phyloP scores from a whole-genome alignment of 2,329 filamentous ascomycete species.

The Colletotrichum caudatum region DNA sequence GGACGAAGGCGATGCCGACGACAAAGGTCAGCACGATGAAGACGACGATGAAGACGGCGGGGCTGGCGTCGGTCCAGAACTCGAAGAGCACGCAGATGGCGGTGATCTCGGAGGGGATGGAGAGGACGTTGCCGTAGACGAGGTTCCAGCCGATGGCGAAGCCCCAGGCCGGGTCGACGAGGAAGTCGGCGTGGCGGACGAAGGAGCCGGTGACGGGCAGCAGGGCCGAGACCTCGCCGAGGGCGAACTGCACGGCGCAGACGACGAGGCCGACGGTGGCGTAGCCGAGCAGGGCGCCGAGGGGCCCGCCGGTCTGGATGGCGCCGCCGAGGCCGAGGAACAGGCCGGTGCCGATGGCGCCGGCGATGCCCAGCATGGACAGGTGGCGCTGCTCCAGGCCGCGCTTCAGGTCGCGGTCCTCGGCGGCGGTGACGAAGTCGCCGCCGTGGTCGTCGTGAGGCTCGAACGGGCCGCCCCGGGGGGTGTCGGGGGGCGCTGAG shows the following conservation, averaged over 20 bases:
- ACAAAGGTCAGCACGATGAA: conserved; percentile 43
- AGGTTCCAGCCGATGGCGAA: conserved; percentile 69
- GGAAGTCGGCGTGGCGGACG: conserved; percentile 69
- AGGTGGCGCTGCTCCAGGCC: conserved; percentile 67
- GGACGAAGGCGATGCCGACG: conserved; percentile 42
- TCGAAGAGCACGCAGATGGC: conserved; percentile 45
- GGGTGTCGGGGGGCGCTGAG: neutral
- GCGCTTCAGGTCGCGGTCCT: conserved; percentile 62
- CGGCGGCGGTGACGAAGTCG: conserved; percentile 61
- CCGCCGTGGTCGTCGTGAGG: conserved; percentile 48
- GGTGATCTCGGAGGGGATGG: conserved; percentile 51
- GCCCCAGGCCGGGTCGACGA: conserved; percentile 71
- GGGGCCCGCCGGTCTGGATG: conserved; percentile 62
- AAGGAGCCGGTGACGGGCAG: conserved; percentile 73
- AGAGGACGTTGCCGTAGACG: conserved; percentile 64
- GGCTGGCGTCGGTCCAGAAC: conserved; percentile 44
- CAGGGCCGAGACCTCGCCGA: conserved; percentile 71
- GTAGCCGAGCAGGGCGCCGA: conserved; percentile 64
- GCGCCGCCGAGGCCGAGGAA: conserved; percentile 70
- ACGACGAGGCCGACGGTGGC: conserved; percentile 68
- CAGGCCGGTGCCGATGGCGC: conserved; percentile 71
- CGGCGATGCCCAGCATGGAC: conserved; percentile 72
- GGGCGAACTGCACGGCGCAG: conserved; percentile 68
- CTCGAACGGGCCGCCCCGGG: conserved; percentile 33
- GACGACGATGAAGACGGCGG: conserved; percentile 44